These are phyloP conservation scores for Aphanoascus verrucosus DNA, from an alignment of 2,329 filamentous ascomycete species.

Conservation along the genomic window DNA sequence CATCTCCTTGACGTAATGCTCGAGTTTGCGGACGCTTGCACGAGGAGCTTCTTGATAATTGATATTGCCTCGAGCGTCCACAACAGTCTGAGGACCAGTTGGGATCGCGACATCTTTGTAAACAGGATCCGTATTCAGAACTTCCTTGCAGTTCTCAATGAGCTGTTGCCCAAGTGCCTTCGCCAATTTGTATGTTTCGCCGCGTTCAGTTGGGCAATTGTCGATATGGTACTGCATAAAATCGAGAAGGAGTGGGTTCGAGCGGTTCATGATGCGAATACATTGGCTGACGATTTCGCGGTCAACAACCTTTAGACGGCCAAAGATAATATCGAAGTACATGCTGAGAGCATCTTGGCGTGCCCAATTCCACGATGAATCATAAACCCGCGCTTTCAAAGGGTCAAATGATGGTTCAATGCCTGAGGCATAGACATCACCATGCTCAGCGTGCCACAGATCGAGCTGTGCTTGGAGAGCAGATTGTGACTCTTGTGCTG, in stretches of 20 bases:
- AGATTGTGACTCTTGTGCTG: conserved; percentile 72
- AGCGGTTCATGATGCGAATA: conserved; percentile 98
- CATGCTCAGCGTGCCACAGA: conserved; percentile 89
- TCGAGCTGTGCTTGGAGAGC: conserved; percentile 88
- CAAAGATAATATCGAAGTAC: conserved; percentile 99
- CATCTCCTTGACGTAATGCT: conserved; percentile 98
- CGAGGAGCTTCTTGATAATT: conserved; percentile 82
- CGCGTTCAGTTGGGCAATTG: conserved; percentile 90
- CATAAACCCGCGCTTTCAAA: conserved; percentile 90
- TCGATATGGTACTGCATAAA: conserved; percentile 99
- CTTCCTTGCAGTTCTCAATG: conserved; percentile 95
- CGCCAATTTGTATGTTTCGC: conserved; percentile 95
- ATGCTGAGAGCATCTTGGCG: conserved; percentile 94
- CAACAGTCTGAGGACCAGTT: conserved; percentile 82
- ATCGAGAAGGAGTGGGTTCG: conserved; percentile 86
- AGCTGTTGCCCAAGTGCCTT: conserved; percentile 88
- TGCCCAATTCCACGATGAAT: conserved; percentile 99
- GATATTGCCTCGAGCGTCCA: conserved; percentile 85
- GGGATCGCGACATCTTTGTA: conserved; percentile 95
- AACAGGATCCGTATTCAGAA: conserved; percentile 68
- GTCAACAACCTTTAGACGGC: conserved; percentile 81
- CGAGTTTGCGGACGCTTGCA: conserved; percentile 84
- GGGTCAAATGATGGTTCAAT: conserved; percentile 90
- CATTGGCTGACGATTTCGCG: conserved; percentile 97
- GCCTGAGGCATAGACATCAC: conserved; percentile 87